Base-by-base conservation (phyloP, 352 stramenopile species). In the Phytopythium helicoides region DNA sequence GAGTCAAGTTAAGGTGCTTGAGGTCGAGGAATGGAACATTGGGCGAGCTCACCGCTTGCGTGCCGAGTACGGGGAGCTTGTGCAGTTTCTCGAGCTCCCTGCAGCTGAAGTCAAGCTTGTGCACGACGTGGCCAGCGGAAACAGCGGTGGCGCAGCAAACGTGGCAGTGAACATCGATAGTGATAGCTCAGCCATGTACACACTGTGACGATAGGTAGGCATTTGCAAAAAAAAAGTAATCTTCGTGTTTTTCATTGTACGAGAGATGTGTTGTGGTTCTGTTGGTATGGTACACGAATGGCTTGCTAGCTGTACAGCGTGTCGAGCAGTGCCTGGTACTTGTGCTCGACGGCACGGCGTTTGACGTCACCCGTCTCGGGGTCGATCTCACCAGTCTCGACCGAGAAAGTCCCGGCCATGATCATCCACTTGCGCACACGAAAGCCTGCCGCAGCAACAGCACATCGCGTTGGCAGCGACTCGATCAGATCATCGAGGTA, bases 401-500 rank as follows among this genome's bases (percentile, higher is more conserved):
- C 69, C 7, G 75, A 64, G 45, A 91, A 89, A 21, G 73, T 61
- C 11, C 81, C 62, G 1, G 73, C 55, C 82, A 93, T 89, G 41
- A 93, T 54, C 47, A 89, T 86, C 82, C 82, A 93, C 60, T 91
- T 93, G 48, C 82, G 64, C 25, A 93, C 64, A 26, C 69, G 75
- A 46, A 83, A 77, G 19, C 75, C 76, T 0, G 82, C 87, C 11
- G 47, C 47, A 3, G 45, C 45, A n/a, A 92, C 54, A 1, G 62
- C 65, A 41, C 80, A 80, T 7, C 68, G 49, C 8, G 54, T 22
- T 0, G 73, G 69, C 3, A 91, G 63, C 11, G 70, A 33, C 22
- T 89, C 78, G 10, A 93, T 56, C 47, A 82, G 59, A 5, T 61
- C 52, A 58, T 93, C 82, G 39, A 93, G 87, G 54, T 89, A 80